Evolutionary conservation across 2,329 filamentous ascomycete genomes (phyloP), one percentile per base, ranked within the genome.

Genomic region (Didymella lethalis): DNA sequence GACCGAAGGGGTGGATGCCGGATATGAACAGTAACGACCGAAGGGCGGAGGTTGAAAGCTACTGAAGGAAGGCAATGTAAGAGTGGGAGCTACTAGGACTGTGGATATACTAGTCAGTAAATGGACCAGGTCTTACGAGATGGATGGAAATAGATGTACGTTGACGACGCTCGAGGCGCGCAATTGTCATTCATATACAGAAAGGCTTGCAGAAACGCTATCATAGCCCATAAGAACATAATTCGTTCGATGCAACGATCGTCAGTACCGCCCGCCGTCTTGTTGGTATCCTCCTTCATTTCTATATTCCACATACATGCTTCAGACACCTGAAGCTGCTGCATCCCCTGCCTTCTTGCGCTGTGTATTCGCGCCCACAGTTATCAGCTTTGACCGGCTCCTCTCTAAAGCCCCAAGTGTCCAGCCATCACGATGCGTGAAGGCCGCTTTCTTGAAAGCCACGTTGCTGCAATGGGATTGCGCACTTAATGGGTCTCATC

Each of bases 1-100:
- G 93, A 62, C 94, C 94, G 0, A 91, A 90, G 73, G 94, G 94
- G 0, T 98, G 94, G 94, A 85, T 95, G 73, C 94, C 93, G 4
- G 93, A 97, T 73, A 77, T 91, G 73, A 79, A 80, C 25, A 79
- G 71, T 23, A 77, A 77, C 20, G 77, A 77, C 20, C 74, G 74
- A 50, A 75, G 76, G 55, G 71, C 72, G 28, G 76, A 77, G 61
- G 78, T 81, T n/a, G 80, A 80, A 59, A 76, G 71, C 48, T 78
- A 73, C 54, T 77, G 58, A 68, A 32, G 31, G 16, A 5, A 32
- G 31, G 16, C 31, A 14, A 3, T 6, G 31, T 32, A 10, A 32
- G 1, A 32, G 31, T 32, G 14, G 31, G 29, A 23, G 23, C 23
- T 23, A 23, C 23, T 23, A 23, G 23, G 23, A 23, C 23, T 23